Evolutionary conservation across 768 basidiomycete species (phyloP), one percentile per base, ranked within the genome.

Genomic region (Boletus tylopilopsis): DNA sequence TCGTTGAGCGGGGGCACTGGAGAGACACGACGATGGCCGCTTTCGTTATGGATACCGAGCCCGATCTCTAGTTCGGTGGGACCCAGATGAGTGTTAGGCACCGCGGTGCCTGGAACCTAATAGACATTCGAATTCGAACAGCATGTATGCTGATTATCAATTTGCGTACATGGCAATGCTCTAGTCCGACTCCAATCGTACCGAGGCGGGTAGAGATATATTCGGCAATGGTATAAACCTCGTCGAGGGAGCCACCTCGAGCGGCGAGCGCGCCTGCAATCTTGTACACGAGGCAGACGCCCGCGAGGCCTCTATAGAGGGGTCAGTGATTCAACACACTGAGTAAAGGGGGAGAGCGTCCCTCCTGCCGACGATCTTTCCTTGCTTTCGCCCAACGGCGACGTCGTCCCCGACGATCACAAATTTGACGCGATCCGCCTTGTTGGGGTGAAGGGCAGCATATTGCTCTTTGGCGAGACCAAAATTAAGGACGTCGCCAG

Each of bases 11-110:
- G 75, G 0, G 92, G 91, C 3, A 85, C 73, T 5, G 87, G 88
- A 0, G 84, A 83, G 30, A 87, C 56, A 24, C 82, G 82, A 35
- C 73, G 71, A 54, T 82, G 76, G 8, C 88, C 93, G 40, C 83
- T 80, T 69, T 95, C 93, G 60, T 95, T 95, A 71, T 95, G 93
- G 49, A 95, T 88, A 12, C 93, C 89, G 74, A 90, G 81, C 16
- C 93, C 93, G 50, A 95, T 85, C 69, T 95, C 93, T 45, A 93
- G 80, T 64, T 92, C 88, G 19, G 77, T 70, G 12, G 68, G 60
- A 4, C 72, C 73, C 21, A 93, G 73, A 61, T 81, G 76, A 12
- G 79, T 76, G 30, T 79, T 67, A 4, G 74, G 62, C 1, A 77
- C 63, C 0, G 82, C 81, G 6, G 90, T 92, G 27, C 92, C 87